Base-by-base conservation (phyloP, 768 basidiomycete genomes). In the Astraeus odoratus region DNA sequence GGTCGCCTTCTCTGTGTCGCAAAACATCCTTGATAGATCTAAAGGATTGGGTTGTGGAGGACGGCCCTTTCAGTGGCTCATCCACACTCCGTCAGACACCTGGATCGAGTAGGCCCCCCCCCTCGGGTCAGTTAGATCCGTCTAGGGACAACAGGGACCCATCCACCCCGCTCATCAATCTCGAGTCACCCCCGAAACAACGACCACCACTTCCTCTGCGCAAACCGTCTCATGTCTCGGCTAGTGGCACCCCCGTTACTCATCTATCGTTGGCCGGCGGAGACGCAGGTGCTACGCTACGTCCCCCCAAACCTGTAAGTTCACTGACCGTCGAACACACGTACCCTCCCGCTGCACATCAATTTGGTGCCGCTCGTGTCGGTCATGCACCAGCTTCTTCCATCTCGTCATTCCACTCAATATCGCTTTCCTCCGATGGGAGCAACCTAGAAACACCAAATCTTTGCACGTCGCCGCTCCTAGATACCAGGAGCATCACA, bases 361-460 rank as follows among this genome's bases (percentile, higher is more conserved):
- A 61, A 16, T 71, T 65, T 42, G 60, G 68, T 13, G 54, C 56
- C 33, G 52, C 51, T 48, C 60, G 57, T 33, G 49, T 63, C 15
- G 68, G 71, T 33, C 85, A 88, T 57, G 74, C 68, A 4, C 74
- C 77, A 4, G 75, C 74, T 3, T 85, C 84, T 1, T 89, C 86
- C 39, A 75, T 86, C 30, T 88, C 86, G 3, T 89, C 86, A 23
- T 87, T 90, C 50, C 85, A 87, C 54, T 87, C 86, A 2, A 83
- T 89, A 20, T 89, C 86, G 1, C 72, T 89, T 15, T 88, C 86
- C 1, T 83, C 82, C 6, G 81, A 82, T 50, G 59, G 68, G 65
- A 66, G 61, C 30, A 61, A 53, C 3, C 46, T 56, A 26, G 63
- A 64, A 30, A 39, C 23, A 0, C 51, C 41, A 12, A 50, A 42